Evolutionary conservation across 129 eudicot species (phyloP), one percentile per base, ranked within the genome.

Genomic region (Flaveria ramosissima): DNA sequence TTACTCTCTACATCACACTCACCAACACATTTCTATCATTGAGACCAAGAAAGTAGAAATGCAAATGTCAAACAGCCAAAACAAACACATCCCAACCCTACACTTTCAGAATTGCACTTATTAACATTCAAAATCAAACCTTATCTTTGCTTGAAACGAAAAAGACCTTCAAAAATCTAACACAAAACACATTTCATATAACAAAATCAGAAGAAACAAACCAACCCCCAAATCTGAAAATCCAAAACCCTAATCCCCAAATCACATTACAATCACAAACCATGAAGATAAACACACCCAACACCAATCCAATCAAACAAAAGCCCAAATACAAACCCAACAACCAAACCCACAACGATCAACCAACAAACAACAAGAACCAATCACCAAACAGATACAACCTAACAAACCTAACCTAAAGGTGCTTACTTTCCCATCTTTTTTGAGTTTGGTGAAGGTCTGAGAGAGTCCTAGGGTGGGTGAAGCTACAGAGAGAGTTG

Each of bases 381-480:
- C 16, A 1, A 30, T 14, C 17, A 59, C 57, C 42, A 46, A 11
- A 57, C 0, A 21, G 11, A 47, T 8, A 12, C 4, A 61, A 6
- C 16, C 15, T 21, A 11, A 19, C 6, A 46, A 75, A 36, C 16
- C 2, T 0, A 1, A 17, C 27, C 11, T 16, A 53, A 45, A 69
- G 21, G 47, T 36, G 70, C 85, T 81, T 84, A 93, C 98, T 75
- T 90, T 89, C 12, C 94, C 92, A 32, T 90, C 85, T 55, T 77
- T 82, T 76, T 81, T 93, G 66, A 93, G 70, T n/a, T 78, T 88
- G 27, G 86, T 17, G 80, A 93, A 93, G 15, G 98, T 93, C 21
- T 93, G 88, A 1, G 97, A 90, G 9, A 93, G 79, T 14, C 97
- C 93, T 43, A 85, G 76, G 61, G 81, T 70, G n/a, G 77, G 27